Base-by-base conservation (phyloP, 1,284 basidiomycete genomes). In the Cerrena zonata region DNA sequence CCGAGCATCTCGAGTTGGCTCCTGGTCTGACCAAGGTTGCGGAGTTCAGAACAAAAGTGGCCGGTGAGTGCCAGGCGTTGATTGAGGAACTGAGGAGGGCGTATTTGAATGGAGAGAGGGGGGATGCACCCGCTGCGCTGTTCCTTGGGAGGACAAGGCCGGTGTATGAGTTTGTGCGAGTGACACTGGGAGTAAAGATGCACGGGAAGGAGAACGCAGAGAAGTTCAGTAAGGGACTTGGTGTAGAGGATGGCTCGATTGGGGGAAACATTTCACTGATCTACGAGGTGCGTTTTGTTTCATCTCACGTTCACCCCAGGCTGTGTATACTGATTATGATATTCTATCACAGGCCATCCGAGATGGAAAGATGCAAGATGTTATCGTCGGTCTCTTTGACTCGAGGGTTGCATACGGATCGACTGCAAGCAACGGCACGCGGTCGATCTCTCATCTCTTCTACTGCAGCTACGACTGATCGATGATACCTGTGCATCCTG, bases 121-220 rank as follows among this genome's bases (percentile, higher is more conserved):
- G 79, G 13, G 58, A 69, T 15, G 69, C 82, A 2, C 84, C 86
- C 2, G 85, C 89, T 3, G 76, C 77, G 47, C 55, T 64, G 15
- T 79, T 77, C 61, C 73, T 91, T 47, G 80, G 79, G 37, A 78
- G 77, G 55, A 88, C 87, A 2, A 75, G 76, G 41, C 65, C 74
- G 2, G 61, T 91, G 51, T 91, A 91, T 64, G 79, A 84, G 62
- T 91, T 79, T 59, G 75, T 91, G 18, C 76, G 89, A 23, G 60
- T 78, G 39, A 76, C 71, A 19, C 71, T 91, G 21, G 83, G 82
- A 2, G 72, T 91, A 34, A 72, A 70, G 54, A 91, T 90, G 82
- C 83, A 89, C 56, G 88, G 89, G 4, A 64, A 69, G 18, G 85
- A 87, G 60, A 91, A 91, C 62, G 65, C 77, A 55, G 68, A 68